These are phyloP conservation scores for Rhododendron molle DNA, from an alignment of 148 eudicot genomes.

Conservation along the genomic window DNA sequence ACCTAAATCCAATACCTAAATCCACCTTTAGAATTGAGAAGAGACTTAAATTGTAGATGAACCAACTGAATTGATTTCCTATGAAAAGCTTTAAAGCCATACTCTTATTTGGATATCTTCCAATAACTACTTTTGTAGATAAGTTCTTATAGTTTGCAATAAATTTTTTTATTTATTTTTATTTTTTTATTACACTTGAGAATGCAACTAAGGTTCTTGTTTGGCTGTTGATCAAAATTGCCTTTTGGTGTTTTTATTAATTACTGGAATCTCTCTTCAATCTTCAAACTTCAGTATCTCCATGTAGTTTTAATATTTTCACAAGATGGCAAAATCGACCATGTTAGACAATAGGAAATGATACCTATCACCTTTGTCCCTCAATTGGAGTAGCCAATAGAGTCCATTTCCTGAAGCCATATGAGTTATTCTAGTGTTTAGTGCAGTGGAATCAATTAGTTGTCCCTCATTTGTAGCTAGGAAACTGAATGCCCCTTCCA, in stretches of 20 bases:
- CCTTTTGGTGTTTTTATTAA: not conserved
- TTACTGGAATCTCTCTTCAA: not conserved
- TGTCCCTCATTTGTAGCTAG: not conserved
- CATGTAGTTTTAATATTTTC: not conserved
- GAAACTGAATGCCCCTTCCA: not conserved
- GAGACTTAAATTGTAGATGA: not conserved
- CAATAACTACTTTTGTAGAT: not conserved
- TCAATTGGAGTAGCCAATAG: not conserved
- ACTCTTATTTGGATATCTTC: not conserved
- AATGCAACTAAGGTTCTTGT: constrained; percentile 1
- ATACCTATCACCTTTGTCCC: not conserved
- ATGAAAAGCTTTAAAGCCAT: not conserved
- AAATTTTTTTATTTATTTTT: too few relatives aligned
- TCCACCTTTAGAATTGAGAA: not conserved
- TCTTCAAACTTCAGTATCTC: not conserved
- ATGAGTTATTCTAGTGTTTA: not conserved
- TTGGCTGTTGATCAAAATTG: constrained; percentile 1
- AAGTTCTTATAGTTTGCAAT: not conserved
- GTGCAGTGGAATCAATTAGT: not conserved
- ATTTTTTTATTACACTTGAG: not conserved
- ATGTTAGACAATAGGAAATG: not conserved
- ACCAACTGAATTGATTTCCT: not conserved
- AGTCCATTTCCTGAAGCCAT: not conserved
- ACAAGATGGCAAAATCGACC: not conserved
- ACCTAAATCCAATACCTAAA: not conserved